Conservation (phyloP, 2,329 filamentous ascomycete species). For the Arachnopeziza araneosa region DNA sequence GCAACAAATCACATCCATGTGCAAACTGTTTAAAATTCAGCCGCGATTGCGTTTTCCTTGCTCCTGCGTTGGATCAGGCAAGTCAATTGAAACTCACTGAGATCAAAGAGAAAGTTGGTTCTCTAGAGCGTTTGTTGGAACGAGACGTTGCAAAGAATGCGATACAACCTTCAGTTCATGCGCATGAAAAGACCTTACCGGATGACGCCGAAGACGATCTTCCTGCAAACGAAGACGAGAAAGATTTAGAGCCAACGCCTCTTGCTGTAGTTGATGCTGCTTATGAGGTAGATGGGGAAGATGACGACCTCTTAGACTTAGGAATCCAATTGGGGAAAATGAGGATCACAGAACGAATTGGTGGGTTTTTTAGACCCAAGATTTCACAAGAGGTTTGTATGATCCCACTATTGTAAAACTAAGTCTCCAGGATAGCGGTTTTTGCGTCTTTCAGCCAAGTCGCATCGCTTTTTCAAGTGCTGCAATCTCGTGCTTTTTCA, state of each 20-base stretch:
- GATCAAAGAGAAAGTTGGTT: slow-evolving; percentile 74
- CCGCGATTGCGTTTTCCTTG: slow-evolving; percentile 40
- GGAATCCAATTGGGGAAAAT: slow-evolving; percentile 67
- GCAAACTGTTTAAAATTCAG: slow-evolving; percentile 37
- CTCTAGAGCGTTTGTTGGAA: slow-evolving; percentile 64
- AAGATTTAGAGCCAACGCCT: slow-evolving; percentile 58
- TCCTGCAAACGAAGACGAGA: slow-evolving; percentile 44
- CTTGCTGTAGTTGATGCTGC: slow-evolving; percentile 60
- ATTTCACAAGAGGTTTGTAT: slow-evolving; percentile 48
- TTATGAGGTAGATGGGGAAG: slow-evolving; percentile 60
- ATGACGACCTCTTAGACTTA: slow-evolving; percentile 64
- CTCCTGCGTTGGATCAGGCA: slow-evolving; percentile 53
- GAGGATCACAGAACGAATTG: slow-evolving; percentile 68
- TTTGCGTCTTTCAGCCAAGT: too few species aligned
- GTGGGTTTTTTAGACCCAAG: slow-evolving; percentile 64
- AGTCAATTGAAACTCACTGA: slow-evolving; percentile 66
- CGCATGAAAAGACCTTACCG: slow-evolving; percentile 28
- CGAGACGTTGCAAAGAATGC: slow-evolving; percentile 54
- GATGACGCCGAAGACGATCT: slow-evolving; percentile 44
- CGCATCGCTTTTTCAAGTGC: too few species aligned
- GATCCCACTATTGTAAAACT: slow-evolving; percentile 4
- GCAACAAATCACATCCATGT: slow-evolving; percentile 65
- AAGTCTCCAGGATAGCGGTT: neutral
- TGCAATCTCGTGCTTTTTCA: too few species aligned
- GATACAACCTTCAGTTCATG: slow-evolving; percentile 8